A percentile compares a stretch with the other conserved stretches of the same genome.
Conservation (phyloP, 192 early-diverging fungal genomes). For the Entomortierella chlamydospora region DNA sequence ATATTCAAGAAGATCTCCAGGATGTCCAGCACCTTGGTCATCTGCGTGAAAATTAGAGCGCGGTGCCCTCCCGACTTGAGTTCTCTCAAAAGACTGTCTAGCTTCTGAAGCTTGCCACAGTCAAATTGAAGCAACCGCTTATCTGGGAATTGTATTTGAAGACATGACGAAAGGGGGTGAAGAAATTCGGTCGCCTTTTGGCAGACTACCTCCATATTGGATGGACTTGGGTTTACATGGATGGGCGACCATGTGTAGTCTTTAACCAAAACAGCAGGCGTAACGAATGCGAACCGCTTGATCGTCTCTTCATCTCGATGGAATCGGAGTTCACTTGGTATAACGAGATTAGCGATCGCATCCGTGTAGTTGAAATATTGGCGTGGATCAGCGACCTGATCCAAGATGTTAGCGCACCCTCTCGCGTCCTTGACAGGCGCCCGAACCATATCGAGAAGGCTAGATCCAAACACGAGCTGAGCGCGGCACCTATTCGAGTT, state of each 20-base stretch:
- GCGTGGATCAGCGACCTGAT: conserved; percentile 46
- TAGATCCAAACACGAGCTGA: conserved; percentile 57
- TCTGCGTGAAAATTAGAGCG: conserved; percentile 74
- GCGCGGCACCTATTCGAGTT: conserved; percentile 55
- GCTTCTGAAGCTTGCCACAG: conserved; percentile 80
- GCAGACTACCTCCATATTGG: conserved; percentile 13
- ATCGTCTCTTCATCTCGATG: conserved; percentile 55
- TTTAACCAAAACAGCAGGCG: conserved; percentile 59
- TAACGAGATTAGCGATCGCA: conserved; percentile 42
- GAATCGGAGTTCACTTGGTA: conserved; percentile 54
- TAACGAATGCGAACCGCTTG: conserved; percentile 70
- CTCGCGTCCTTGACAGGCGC: conserved; percentile 9
- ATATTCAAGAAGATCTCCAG: conserved; percentile 76
- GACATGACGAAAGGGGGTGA: conserved; percentile 68
- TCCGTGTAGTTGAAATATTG: conserved; percentile 47
- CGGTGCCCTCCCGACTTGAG: conserved; percentile 71
- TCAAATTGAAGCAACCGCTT: conserved; percentile 86
- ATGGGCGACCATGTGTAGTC: conserved; percentile 23
- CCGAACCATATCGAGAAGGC: conserved; percentile 49
- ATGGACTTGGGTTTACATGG: conserved; percentile 23
- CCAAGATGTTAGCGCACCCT: conserved; percentile 23
- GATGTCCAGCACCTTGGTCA: conserved; percentile 76
- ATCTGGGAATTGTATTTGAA: conserved; percentile 86
- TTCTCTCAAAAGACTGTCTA: conserved; percentile 64
- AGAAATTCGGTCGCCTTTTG: conserved; percentile 63